Percentiles rank a stretch among this genome's conserved stretches.
phyloP scores from a whole-genome alignment of 345 rosid genomes.

The Citrus reticulata region DNA sequence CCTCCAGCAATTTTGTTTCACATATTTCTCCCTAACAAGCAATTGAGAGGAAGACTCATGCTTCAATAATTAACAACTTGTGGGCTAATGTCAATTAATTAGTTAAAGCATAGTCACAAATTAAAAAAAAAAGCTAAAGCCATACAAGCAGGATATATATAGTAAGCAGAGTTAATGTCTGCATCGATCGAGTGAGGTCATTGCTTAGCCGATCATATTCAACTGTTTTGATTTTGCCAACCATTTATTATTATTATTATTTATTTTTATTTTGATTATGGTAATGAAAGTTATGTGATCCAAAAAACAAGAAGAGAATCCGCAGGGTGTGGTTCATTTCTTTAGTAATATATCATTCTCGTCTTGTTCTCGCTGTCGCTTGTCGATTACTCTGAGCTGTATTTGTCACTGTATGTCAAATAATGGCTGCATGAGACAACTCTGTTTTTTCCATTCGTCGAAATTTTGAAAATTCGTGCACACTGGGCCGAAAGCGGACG shows the following conservation, averaged over 20 bases:
- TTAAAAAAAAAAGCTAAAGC: not conserved
- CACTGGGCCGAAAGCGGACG: not conserved
- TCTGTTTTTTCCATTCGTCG: not conserved
- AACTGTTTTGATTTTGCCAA: not conserved
- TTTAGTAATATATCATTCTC: not conserved
- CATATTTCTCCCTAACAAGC: not conserved
- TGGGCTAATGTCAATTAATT: not conserved
- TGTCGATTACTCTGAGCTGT: constrained; percentile 12
- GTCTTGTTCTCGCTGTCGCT: not conserved
- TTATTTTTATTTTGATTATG: not conserved
- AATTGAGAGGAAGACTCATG: not conserved
- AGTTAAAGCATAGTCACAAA: not conserved
- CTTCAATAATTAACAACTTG: not conserved
- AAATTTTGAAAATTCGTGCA: not conserved
- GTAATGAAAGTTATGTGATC: not conserved
- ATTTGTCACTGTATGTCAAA: constrained; percentile 4
- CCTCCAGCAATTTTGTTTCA: not conserved
- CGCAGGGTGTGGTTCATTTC: not conserved
- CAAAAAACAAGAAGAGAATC: not conserved
- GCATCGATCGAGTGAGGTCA: constrained; percentile 16
- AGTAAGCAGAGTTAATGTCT: not conserved
- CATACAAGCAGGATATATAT: not conserved
- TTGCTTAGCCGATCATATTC: constrained; percentile 15
- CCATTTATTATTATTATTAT: not conserved
- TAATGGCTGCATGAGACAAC: not conserved